These are phyloP conservation scores for Alternaria arborescens DNA, from an alignment of 2,329 filamentous ascomycete genomes.

Conservation along the genomic window DNA sequence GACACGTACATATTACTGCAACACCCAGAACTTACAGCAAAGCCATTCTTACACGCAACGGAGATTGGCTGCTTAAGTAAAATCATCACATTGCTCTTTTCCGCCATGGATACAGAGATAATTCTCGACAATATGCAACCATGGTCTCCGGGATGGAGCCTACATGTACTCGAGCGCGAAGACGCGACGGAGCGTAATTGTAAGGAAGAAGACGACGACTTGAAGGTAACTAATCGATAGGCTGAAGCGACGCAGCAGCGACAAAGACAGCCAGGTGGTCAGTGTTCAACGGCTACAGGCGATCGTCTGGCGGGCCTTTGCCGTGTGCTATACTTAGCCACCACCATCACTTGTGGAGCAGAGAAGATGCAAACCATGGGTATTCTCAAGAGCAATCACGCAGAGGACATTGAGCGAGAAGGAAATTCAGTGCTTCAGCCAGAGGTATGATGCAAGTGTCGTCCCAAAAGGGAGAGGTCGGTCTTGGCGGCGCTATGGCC, in stretches of 20 bases:
- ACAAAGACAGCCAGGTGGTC: constrained; percentile 19
- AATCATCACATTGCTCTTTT: not conserved
- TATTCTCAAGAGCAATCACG: no score
- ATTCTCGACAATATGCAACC: not conserved
- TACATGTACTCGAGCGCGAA: not conserved
- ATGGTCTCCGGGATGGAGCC: not conserved
- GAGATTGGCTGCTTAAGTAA: not conserved
- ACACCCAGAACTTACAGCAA: not conserved
- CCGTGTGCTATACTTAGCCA: not conserved
- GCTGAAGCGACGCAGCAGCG: constrained; percentile 12
- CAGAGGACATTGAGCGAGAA: not conserved
- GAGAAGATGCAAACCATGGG: no score
- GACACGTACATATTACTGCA: not conserved
- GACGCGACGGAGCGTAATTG: not conserved
- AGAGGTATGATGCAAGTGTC: constrained; percentile 2
- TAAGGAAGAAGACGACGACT: not conserved
- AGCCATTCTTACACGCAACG: not conserved
- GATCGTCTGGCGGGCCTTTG: constrained; percentile 4
- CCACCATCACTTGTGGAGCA: not conserved
- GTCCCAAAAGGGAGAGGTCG: constrained; percentile 11
- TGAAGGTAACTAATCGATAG: constrained; percentile 7
- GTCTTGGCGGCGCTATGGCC: constrained; percentile 26
- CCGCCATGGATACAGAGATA: not conserved
- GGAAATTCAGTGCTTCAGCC: not conserved
- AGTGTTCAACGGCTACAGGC: constrained; percentile 20